Percentiles rank a stretch among this genome's conserved stretches.
These are phyloP conservation scores for Ostreobium quekettii DNA, from an alignment of 139 green algal species.

Conservation along the genomic window DNA sequence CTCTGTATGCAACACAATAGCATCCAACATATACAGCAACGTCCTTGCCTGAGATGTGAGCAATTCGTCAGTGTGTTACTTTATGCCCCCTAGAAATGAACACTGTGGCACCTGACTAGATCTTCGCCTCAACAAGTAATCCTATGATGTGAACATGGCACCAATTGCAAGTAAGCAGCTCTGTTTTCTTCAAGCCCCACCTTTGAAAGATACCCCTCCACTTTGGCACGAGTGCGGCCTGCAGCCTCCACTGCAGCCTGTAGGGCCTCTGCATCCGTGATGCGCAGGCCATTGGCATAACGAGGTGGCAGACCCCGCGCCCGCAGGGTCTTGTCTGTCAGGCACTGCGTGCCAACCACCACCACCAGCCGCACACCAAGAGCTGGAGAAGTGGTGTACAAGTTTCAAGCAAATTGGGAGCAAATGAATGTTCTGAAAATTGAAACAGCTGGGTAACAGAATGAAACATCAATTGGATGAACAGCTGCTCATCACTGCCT, in stretches of 20 bases:
- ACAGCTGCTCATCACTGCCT: too few species aligned
- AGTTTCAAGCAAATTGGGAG: too few species aligned
- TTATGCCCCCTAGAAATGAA: too few species aligned
- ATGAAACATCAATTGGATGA: too few species aligned
- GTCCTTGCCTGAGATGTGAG: too few species aligned
- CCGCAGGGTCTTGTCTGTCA: slow-evolving; percentile 52
- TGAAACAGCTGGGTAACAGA: too few species aligned
- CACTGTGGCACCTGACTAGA: too few species aligned
- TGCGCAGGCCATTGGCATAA: slow-evolving; percentile 64
- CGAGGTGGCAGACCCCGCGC: slow-evolving; percentile 28
- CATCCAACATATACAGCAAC: too few species aligned
- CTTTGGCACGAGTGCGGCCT: slow-evolving; percentile 44
- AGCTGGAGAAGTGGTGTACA: slow-evolving; percentile 40
- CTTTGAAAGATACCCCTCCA: slow-evolving; percentile 76
- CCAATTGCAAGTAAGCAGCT: neutral
- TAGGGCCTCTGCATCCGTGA: slow-evolving; percentile 63
- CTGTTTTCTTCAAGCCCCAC: slow-evolving; percentile 4
- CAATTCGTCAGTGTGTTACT: too few species aligned
- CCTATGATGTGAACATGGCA: neutral
- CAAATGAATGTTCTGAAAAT: too few species aligned
- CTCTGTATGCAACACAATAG: too few species aligned
- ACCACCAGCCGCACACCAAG: slow-evolving; percentile 82
- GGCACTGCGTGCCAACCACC: slow-evolving; percentile 62
- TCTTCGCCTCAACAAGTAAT: too few species aligned
- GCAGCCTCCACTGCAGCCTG: slow-evolving; percentile 59